Percentiles rank a stretch among this genome's conserved stretches.
Conservation (phyloP, 495 filamentous ascomycete species). For the Lasiosphaeris hirsuta region DNA sequence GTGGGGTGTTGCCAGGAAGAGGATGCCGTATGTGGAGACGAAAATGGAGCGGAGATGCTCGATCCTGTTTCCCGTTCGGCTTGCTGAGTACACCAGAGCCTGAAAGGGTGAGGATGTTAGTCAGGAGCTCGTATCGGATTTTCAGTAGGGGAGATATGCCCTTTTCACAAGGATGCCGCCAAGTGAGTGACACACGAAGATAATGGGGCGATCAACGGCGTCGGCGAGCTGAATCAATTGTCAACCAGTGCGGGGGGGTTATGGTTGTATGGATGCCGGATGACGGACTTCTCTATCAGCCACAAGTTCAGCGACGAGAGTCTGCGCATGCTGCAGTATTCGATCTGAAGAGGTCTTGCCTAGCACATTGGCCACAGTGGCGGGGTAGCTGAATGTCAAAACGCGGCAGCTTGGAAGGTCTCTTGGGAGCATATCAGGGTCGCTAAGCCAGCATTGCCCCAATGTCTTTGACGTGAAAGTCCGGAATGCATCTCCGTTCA, state of each 20-base stretch:
- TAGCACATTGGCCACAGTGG: slow-evolving; percentile 1
- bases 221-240: not conserved
- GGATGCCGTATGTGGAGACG: slow-evolving; percentile 5
- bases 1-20: slow-evolving; percentile 5
- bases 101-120: not conserved
- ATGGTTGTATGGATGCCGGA: not conserved
- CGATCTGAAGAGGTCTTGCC: slow-evolving; percentile 7
- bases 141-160: not conserved
- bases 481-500: slow-evolving; percentile 6
- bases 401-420: slow-evolving; percentile 6
- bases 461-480: slow-evolving; percentile 1
- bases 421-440: slow-evolving; percentile 6
- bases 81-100: slow-evolving; percentile 7
- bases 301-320: slow-evolving; percentile 3
- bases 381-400: slow-evolving; percentile 8
- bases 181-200: slow-evolving; percentile 7
- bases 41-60: slow-evolving; percentile 5
- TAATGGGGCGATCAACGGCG: not conserved
- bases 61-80: slow-evolving; percentile 2
- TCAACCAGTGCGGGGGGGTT: not conserved
- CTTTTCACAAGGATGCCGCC: slow-evolving; percentile 7
- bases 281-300: slow-evolving; percentile 6
- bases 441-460: slow-evolving; percentile 2
- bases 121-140: not conserved
- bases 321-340: slow-evolving; percentile 7